phyloP scores from a whole-genome alignment of 75 land plant genomes.

The Chamaecyparis obtusa region DNA sequence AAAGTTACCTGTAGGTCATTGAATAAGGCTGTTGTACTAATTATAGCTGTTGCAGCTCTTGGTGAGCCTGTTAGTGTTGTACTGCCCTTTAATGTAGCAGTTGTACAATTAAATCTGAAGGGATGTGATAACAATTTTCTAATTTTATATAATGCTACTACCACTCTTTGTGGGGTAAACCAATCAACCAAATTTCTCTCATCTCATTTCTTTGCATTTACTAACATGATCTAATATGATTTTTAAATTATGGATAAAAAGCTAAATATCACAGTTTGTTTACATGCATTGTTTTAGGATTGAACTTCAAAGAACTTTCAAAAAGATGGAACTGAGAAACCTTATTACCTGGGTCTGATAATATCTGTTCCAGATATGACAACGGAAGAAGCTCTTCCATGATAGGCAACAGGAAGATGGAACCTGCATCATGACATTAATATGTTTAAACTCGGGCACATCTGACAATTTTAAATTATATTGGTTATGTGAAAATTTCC shows the following conservation, averaged over 20 bases:
- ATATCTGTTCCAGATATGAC: constrained; percentile 91
- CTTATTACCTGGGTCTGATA: constrained; percentile 66
- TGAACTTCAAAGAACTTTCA: background rate
- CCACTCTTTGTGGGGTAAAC: too few relatives aligned
- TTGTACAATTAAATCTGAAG: too few relatives aligned
- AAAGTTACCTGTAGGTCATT: too few relatives aligned
- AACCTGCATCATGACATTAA: constrained; percentile 55
- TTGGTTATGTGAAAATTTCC: background rate
- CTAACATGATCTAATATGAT: background rate
- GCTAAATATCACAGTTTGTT: background rate
- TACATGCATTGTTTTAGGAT: background rate
- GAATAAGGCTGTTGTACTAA: too few relatives aligned
- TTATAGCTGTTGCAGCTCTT: too few relatives aligned
- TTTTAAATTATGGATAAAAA: background rate
- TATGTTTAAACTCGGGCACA: background rate
- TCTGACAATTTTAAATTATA: background rate
- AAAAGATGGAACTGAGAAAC: background rate
- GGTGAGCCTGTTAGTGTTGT: too few relatives aligned
- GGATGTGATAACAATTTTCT: too few relatives aligned
- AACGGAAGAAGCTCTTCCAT: constrained; percentile 94
- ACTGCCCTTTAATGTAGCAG: too few relatives aligned
- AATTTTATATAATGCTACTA: too few relatives aligned
- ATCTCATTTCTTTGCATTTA: too few relatives aligned
- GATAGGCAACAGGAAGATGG: constrained; percentile 92
- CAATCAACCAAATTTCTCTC: too few relatives aligned